These are phyloP conservation scores for Xylaria sp. DNA, from an alignment of 2,329 filamentous ascomycete genomes.

Conservation along the genomic window DNA sequence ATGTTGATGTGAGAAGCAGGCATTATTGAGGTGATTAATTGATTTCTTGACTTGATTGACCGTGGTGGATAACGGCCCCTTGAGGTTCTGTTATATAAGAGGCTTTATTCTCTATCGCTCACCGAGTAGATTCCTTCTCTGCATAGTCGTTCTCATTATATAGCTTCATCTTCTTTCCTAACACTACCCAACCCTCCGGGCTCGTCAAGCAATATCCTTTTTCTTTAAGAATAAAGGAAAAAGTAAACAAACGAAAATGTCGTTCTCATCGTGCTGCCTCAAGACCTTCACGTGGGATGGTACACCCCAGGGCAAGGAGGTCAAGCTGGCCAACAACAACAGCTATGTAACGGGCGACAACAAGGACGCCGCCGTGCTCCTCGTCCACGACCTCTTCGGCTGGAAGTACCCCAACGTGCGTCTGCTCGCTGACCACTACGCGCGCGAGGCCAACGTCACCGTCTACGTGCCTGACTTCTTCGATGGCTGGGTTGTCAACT, in stretches of 20 bases:
- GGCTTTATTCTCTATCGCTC: neutral
- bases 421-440: conserved; percentile 61
- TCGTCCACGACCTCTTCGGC: conserved; percentile 56
- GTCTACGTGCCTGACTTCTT: conserved; percentile 58
- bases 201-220: neutral
- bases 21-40: neutral
- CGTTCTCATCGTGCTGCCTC: conserved; percentile 49
- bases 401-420: conserved; percentile 59
- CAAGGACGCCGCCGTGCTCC: conserved; percentile 51
- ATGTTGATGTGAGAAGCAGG: neutral
- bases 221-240: neutral
- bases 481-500: conserved; percentile 51
- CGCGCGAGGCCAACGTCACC: conserved; percentile 56
- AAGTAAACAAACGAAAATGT: conserved; percentile 19
- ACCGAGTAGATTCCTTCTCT: neutral
- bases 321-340: conserved; percentile 52
- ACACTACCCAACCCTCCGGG: too few species aligned
- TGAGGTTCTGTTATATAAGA: conserved; percentile 7
- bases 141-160: neutral
- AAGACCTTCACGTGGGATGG: conserved; percentile 57
- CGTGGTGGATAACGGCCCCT: too few species aligned
- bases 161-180: neutral
- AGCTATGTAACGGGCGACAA: conserved; percentile 53
- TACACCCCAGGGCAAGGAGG: conserved; percentile 51
- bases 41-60: neutral